A percentile compares a stretch with the other conserved stretches of the same genome.
Evolutionary conservation across 768 basidiomycete genomes (phyloP).

Genomic region (Steccherinum ochraceum): DNA sequence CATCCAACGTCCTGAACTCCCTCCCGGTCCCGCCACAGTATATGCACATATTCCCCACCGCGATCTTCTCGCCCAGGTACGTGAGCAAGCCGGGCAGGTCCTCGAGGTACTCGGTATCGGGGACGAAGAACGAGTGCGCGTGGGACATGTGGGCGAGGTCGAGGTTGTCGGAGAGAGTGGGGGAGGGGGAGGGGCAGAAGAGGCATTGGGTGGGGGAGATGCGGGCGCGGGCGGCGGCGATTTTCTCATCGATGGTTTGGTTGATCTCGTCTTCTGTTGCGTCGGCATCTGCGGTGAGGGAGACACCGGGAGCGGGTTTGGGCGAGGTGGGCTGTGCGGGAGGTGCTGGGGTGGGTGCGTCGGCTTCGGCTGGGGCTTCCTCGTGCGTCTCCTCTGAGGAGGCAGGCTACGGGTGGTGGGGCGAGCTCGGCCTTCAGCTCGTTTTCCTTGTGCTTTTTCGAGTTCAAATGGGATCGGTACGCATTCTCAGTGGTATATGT

Average conservation of each 20-base stretch:
- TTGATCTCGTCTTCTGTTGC: slow-evolving; percentile 41
- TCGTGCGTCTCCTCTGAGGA: neutral
- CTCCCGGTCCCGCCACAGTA: slow-evolving; percentile 79
- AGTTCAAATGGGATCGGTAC: slow-evolving; percentile 79
- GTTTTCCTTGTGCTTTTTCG: slow-evolving; percentile 84
- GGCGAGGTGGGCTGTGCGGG: slow-evolving; percentile 4
- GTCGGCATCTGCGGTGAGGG: slow-evolving; percentile 28
- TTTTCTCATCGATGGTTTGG: slow-evolving; percentile 64
- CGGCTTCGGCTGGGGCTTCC: slow-evolving; percentile 2
- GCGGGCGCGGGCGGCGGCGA: slow-evolving; percentile 61
- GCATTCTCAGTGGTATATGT: slow-evolving; percentile 85
- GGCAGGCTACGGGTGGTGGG: slow-evolving; percentile 5
- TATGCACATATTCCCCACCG: slow-evolving; percentile 89
- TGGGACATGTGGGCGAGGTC: slow-evolving; percentile 70
- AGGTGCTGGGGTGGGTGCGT: neutral
- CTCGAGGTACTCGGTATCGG: slow-evolving; percentile 85
- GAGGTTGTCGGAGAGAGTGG: slow-evolving; percentile 59
- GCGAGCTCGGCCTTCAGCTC: slow-evolving; percentile 40
- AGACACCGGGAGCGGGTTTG: slow-evolving; percentile 9
- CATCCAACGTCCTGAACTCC: slow-evolving; percentile 80
- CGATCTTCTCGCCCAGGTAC: slow-evolving; percentile 90
- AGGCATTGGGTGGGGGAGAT: slow-evolving; percentile 69
- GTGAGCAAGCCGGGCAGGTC: slow-evolving; percentile 76
- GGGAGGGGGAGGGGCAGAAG: slow-evolving; percentile 59
- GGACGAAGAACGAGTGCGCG: slow-evolving; percentile 91